These are phyloP conservation scores for Pseudoturritis turrita DNA, from an alignment of 345 rosid species.

Conservation along the genomic window DNA sequence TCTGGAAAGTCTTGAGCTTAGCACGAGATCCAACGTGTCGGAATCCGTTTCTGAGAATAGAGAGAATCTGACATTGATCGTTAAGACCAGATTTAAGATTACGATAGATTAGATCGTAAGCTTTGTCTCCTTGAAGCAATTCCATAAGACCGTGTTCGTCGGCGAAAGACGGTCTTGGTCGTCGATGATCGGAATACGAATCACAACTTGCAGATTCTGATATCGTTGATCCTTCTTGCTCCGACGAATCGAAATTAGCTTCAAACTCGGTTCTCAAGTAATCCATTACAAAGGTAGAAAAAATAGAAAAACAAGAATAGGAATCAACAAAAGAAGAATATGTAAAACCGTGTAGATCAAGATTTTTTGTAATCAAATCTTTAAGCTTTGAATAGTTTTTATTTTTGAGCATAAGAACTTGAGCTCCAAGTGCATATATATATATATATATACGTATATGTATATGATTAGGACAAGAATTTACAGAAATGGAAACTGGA, in stretches of 20 bases:
- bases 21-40: constrained; percentile 40
- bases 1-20: constrained; percentile 49
- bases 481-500: neutral
- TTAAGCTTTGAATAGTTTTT: neutral
- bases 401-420: constrained; percentile 5
- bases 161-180: neutral
- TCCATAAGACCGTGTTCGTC: constrained; percentile 34
- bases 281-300: constrained; percentile 6
- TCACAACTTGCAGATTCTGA: constrained; percentile 59
- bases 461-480: neutral
- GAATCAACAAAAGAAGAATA: neutral
- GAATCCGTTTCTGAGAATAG: constrained; percentile 44
- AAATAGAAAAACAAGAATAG: neutral
- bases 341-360: neutral
- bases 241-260: constrained; percentile 5
- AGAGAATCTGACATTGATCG: constrained; percentile 32
- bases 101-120: constrained; percentile 39
- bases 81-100: constrained; percentile 47
- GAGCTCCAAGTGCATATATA: constrained; percentile 15
- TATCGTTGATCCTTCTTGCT: constrained; percentile 35
- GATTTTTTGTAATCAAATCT: neutral
- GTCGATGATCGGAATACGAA: constrained; percentile 24
- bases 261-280: constrained; percentile 6
- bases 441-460: constrained; percentile 3
- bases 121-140: constrained; percentile 46